These are phyloP conservation scores for Gonapodya prolifera DNA, from an alignment of 192 early-diverging fungal species.

Conservation along the genomic window DNA sequence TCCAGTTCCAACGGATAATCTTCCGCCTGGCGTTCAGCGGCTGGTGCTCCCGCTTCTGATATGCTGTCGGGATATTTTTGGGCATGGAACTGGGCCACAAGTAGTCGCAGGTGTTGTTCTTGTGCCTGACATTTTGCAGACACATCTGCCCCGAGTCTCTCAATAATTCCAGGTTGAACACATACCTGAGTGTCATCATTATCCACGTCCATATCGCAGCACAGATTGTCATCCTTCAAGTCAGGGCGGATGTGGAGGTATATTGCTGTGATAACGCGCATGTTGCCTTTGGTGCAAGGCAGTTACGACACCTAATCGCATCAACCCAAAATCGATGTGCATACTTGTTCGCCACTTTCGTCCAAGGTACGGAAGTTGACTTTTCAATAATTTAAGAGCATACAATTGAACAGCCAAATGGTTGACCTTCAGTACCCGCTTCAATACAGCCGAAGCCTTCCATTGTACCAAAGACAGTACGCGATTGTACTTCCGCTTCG, in stretches of 20 bases:
- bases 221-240: conserved; percentile 57
- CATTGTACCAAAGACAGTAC: conserved; percentile 68
- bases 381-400: conserved; percentile 68
- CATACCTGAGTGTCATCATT: conserved; percentile 55
- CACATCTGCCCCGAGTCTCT: too few species aligned
- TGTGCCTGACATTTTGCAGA: conserved; percentile 26
- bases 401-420: conserved; percentile 53
- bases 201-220: conserved; percentile 54
- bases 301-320: background rate
- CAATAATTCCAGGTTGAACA: background rate
- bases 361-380: conserved; percentile 65
- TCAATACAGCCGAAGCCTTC: conserved; percentile 70
- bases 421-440: conserved; percentile 59
- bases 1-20: conserved; percentile 20
- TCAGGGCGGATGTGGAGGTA: conserved; percentile 48
- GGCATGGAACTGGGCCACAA: conserved; percentile 33
- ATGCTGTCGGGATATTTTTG: background rate
- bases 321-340: too few species aligned
- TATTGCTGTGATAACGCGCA: conserved; percentile 67
- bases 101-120: conserved; percentile 48
- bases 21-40: conserved; percentile 22
- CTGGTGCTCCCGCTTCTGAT: conserved; percentile 19
- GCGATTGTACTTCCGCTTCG: conserved; percentile 63
- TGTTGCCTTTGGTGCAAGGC: conserved; percentile 34
- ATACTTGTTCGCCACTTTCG: conserved; percentile 64